Conservation (phyloP, 1,284 basidiomycete species). For the Caloboletus firmus region DNA sequence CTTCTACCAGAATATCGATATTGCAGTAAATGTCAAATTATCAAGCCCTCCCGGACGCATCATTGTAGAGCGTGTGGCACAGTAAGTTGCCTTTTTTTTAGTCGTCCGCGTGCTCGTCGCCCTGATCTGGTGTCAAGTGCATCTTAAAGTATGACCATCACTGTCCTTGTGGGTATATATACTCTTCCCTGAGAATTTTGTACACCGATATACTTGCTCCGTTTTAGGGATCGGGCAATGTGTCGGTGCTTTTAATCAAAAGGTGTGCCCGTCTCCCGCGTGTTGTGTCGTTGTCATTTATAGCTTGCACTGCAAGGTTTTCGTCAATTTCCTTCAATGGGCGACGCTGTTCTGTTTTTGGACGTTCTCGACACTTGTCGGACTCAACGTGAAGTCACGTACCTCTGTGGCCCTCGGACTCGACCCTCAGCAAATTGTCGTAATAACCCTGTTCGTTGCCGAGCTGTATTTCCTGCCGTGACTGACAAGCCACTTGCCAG, state of each 20-base stretch:
- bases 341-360: constrained; percentile 48
- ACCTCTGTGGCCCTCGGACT: constrained; percentile 13
- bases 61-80: constrained; percentile 62
- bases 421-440: constrained; percentile 33
- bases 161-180: constrained; percentile 47
- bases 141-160: constrained; percentile 65
- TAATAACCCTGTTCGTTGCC: constrained; percentile 29
- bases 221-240: constrained; percentile 63
- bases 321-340: constrained; percentile 61
- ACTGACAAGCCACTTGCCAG: constrained; percentile 22
- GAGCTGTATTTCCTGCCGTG: neutral
- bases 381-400: constrained; percentile 37
- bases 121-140: constrained; percentile 39
- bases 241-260: constrained; percentile 67
- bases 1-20: constrained; percentile 51
- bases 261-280: constrained; percentile 33
- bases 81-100: constrained; percentile 36
- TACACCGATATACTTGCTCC: constrained; percentile 17
- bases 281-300: neutral
- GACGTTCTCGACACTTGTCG: constrained; percentile 50
- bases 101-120: neutral
- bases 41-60: constrained; percentile 61
- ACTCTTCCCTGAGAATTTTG: neutral
- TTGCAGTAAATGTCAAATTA: constrained; percentile 47
- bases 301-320: constrained; percentile 41